A percentile compares a stretch with the other conserved stretches of the same genome.
Conservation (phyloP, 371 early-diverging fungal genomes). For the Actinomortierella ambigua region DNA sequence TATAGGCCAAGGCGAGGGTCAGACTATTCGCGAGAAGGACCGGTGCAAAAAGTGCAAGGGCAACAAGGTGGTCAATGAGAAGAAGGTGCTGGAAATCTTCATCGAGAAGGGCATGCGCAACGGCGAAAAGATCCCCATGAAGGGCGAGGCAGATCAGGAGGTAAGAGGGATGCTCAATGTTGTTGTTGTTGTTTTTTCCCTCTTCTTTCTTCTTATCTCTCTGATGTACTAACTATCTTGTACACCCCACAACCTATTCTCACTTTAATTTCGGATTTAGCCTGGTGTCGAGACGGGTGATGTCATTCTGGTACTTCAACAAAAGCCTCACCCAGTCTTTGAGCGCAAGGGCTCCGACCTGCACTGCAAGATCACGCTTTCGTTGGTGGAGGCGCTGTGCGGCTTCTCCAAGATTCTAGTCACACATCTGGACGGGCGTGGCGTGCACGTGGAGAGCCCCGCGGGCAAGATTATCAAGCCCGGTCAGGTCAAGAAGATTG, state of each 20-base stretch:
- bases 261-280: too few relatives aligned
- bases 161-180: constrained; percentile 7
- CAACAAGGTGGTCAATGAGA: constrained; percentile 78
- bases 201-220: not conserved
- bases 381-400: constrained; percentile 90
- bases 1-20: constrained; percentile 73
- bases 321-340: constrained; percentile 82
- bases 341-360: constrained; percentile 81
- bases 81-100: constrained; percentile 88
- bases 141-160: constrained; percentile 90
- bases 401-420: constrained; percentile 86
- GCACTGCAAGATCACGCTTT: constrained; percentile 75
- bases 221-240: too few relatives aligned
- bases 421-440: constrained; percentile 91
- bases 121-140: constrained; percentile 89
- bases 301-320: constrained; percentile 82
- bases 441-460: constrained; percentile 83
- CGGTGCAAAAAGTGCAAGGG: constrained; percentile 89
- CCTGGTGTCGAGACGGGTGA: constrained; percentile 87
- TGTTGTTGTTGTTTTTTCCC: not conserved
- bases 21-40: constrained; percentile 80
- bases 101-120: constrained; percentile 93
- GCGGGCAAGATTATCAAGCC: constrained; percentile 94
- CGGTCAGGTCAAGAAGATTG: constrained; percentile 76
- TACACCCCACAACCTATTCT: not conserved